phyloP scores from a whole-genome alignment of 192 early-diverging fungal genomes.

The Mortierella antarctica region DNA sequence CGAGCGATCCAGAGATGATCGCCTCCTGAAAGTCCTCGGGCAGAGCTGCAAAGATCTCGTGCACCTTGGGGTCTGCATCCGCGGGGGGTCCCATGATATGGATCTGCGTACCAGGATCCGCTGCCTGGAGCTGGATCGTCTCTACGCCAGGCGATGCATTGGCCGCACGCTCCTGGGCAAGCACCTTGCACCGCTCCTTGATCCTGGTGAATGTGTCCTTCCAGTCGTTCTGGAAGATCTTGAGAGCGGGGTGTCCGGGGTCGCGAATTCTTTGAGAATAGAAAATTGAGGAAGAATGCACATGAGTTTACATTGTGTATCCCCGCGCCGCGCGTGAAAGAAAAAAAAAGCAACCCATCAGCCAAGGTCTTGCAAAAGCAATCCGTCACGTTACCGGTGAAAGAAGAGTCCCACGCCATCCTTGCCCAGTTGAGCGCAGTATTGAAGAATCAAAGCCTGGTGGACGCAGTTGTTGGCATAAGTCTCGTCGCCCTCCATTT shows the following conservation, averaged over 20 bases:
- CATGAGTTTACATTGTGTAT: neutral
- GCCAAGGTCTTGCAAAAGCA: neutral
- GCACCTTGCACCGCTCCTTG: conserved; percentile 73
- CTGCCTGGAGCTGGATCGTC: conserved; percentile 78
- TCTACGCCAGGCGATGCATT: conserved; percentile 60
- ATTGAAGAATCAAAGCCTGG: conserved; percentile 87
- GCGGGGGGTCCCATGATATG: conserved; percentile 74
- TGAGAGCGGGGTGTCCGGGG: conserved; percentile 65
- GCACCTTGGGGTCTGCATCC: conserved; percentile 64
- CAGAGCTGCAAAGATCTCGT: conserved; percentile 77
- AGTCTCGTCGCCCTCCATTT: conserved; percentile 76
- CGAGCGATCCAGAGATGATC: conserved; percentile 78
- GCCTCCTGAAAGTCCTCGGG: conserved; percentile 81
- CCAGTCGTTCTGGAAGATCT: conserved; percentile 91
- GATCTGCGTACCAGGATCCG: conserved; percentile 76
- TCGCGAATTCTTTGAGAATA: conserved; percentile 52
- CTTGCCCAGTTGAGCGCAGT: conserved; percentile 82
- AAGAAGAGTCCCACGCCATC: conserved; percentile 91
- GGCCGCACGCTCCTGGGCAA: conserved; percentile 62
- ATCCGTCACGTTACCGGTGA: conserved; percentile 60
- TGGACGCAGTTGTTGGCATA: conserved; percentile 80
- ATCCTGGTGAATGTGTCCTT: conserved; percentile 86
- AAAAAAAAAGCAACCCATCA: neutral
- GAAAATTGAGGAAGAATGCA: neutral
- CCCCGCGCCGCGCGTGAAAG: conserved; percentile 14